A percentile compares a stretch with the other conserved stretches of the same genome.
These are phyloP conservation scores for Plasmopara halstedii DNA, from an alignment of 352 stramenopile genomes.

Conservation along the genomic window DNA sequence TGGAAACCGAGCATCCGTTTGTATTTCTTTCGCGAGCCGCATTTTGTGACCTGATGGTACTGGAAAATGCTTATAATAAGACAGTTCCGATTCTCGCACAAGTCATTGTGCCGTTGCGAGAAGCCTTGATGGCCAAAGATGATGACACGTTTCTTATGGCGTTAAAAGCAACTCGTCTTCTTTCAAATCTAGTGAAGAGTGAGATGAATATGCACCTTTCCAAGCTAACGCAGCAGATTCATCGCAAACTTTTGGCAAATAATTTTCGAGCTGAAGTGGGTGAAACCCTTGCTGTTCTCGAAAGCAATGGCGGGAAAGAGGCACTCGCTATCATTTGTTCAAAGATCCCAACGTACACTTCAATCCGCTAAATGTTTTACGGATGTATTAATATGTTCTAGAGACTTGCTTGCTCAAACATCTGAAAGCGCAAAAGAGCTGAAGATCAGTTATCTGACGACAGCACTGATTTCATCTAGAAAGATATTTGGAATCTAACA, in stretches of 20 bases:
- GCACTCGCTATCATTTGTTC: conserved; percentile 63
- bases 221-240: conserved; percentile 74
- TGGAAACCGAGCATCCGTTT: conserved; percentile 68
- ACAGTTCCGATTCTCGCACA: conserved; percentile 43
- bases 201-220: conserved; percentile 73
- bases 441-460: too few species aligned
- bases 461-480: too few species aligned
- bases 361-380: conserved; percentile 31
- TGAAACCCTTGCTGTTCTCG: conserved; percentile 53
- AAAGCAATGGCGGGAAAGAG: conserved; percentile 68
- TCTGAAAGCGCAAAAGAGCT: too few species aligned
- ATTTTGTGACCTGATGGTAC: conserved; percentile 63
- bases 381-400: too few species aligned
- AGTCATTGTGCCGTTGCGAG: conserved; percentile 49
- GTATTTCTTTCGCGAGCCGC: conserved; percentile 67
- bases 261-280: conserved; percentile 43
- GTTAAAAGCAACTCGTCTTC: conserved; percentile 52
- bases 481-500: too few species aligned
- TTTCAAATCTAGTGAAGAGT: conserved; percentile 54
- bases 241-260: conserved; percentile 61
- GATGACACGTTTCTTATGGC: conserved; percentile 66
- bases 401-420: too few species aligned
- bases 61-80: conserved; percentile 57
- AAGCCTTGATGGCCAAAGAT: conserved; percentile 57
- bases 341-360: conserved; percentile 75